These are phyloP conservation scores for Euphorbia tirucalli DNA, from an alignment of 345 rosid species.

Conservation along the genomic window DNA sequence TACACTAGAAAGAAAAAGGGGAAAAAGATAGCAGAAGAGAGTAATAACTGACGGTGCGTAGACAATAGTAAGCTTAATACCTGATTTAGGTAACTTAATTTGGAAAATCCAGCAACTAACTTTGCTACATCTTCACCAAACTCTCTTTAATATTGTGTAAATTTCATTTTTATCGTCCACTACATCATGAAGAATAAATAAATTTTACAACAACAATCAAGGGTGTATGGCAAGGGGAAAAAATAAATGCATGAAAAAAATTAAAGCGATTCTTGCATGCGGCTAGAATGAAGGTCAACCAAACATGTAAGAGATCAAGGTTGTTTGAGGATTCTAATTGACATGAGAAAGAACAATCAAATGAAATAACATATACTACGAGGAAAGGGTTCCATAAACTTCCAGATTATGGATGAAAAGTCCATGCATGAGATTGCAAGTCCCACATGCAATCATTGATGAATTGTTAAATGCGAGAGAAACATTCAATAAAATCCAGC, in stretches of 20 bases:
- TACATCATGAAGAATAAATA: slow-evolving; percentile 61
- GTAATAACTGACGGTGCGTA: neutral
- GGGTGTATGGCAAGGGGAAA: neutral
- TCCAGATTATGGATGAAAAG: neutral
- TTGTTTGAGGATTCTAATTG: neutral
- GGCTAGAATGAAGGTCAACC: neutral
- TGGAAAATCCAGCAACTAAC: slow-evolving; percentile 66
- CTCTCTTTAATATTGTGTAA: slow-evolving; percentile 46
- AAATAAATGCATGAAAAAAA: neutral
- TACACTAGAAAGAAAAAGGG: neutral
- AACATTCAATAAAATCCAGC: neutral
- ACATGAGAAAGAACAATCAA: too few species aligned
- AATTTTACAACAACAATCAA: slow-evolving; percentile 13
- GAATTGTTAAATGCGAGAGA: neutral
- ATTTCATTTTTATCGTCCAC: slow-evolving; percentile 54
- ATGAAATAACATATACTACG: too few species aligned
- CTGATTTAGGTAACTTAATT: slow-evolving; percentile 68
- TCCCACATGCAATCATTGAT: neutral
- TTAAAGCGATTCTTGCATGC: neutral
- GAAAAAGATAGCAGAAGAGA: neutral
- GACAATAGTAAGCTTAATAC: slow-evolving; percentile 24
- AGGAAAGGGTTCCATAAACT: too few species aligned
- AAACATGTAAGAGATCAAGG: neutral
- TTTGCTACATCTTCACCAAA: slow-evolving; percentile 66
- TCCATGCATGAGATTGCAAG: neutral